These are phyloP conservation scores for Barbarea vulgaris DNA, from an alignment of 345 rosid genomes.

Conservation along the genomic window DNA sequence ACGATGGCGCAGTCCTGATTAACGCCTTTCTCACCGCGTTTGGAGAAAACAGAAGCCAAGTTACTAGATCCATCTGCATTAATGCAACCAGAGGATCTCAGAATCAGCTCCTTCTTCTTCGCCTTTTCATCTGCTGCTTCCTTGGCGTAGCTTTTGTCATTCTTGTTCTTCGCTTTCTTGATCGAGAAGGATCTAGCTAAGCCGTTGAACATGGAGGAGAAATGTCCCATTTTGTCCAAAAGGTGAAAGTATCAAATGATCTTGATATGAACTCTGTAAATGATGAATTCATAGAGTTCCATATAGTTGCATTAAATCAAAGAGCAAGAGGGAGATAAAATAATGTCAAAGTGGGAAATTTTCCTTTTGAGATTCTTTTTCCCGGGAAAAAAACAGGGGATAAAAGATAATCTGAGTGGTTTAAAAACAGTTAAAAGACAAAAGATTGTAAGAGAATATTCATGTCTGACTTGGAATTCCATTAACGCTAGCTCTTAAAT, in stretches of 20 bases:
- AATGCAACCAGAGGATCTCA: constrained; percentile 73
- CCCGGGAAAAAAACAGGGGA: constrained; percentile 41
- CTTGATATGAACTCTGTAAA: constrained; percentile 5
- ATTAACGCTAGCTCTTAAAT: constrained; percentile 31
- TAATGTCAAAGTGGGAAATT: constrained; percentile 33
- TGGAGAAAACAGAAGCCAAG: constrained; percentile 75
- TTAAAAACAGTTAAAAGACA: constrained; percentile 40
- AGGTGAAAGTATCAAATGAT: constrained; percentile 9
- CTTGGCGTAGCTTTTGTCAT: constrained; percentile 54
- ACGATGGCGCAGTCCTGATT: constrained; percentile 91
- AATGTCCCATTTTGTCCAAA: constrained; percentile 58
- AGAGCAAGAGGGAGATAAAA: constrained; percentile 39
- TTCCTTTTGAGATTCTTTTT: constrained; percentile 34
- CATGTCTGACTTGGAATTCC: constrained; percentile 42
- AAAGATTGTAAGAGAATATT: constrained; percentile 40
- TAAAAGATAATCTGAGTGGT: constrained; percentile 17
- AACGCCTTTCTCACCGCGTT: constrained; percentile 79
- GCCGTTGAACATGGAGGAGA: constrained; percentile 84
- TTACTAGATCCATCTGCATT: constrained; percentile 63
- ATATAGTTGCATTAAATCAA: constrained; percentile 33
- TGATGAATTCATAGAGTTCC: constrained; percentile 6
- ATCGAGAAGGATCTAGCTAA: constrained; percentile 58
- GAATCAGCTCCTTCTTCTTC: constrained; percentile 70
- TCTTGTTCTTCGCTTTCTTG: constrained; percentile 52
- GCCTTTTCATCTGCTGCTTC: constrained; percentile 71